Evolutionary conservation across 371 early-diverging fungal genomes (phyloP), one percentile per base, ranked within the genome.

Genomic region (Mucor racemosus): DNA sequence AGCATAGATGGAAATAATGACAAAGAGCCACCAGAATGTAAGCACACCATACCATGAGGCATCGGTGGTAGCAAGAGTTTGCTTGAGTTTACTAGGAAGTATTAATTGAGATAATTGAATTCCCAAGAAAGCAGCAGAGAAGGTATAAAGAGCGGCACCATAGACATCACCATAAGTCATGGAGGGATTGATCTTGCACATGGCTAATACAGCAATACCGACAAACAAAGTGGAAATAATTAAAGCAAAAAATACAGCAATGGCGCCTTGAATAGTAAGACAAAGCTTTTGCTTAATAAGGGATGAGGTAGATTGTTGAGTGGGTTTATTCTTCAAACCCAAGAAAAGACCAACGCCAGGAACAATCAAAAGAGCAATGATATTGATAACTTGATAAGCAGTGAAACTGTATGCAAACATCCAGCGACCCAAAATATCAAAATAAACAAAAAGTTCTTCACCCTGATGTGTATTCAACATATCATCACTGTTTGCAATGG

Each of bases 391-490:
- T 59, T 78, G 70, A 55, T 71, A 74, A 6, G 80, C 74, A 8
- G 57, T 69, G 53, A 88, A 80, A 1, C 76, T 76, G 41, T 88
- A 84, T 15, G 68, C 81, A 57, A 86, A 53, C 81, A 83, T 81
- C 39, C 80, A 67, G 0, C 79, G 74, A 9, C 86, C 88, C 3
- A 85, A 69, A 19, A 88, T 66, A 62, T 88, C 88, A 62, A 76
- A 88, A 48, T 82, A 84, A 15, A 86, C 68, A 53, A 80, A 75
- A 38, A 74, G 67, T 34, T 78, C 61, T 56, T 76, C 72, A 17
- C 71, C 72, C 58, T 42, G 39, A 6, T 44, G 5, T 31, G 46
- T 70, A 9, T 66, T 44, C 13, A 74, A 48, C 63, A 86, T 36
- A 17, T 75, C 77, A 50, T 82, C 77, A 14, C 72, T 72, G 15